Conservation (phyloP, 139 green algal genomes). For the Klebsormidium nitens region DNA sequence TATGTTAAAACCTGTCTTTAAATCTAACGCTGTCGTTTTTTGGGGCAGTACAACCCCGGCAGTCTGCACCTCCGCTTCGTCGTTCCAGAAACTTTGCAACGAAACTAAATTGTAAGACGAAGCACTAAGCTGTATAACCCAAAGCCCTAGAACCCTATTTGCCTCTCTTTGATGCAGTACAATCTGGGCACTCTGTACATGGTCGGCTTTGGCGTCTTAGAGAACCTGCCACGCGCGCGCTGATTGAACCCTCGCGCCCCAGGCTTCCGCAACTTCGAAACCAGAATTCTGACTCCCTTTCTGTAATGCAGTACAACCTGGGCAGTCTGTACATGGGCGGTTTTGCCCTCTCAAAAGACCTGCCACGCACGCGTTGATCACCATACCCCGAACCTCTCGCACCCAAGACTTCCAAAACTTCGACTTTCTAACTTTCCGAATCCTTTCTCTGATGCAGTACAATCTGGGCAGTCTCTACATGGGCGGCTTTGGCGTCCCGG, state of each 20-base stretch:
- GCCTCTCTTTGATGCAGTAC: no score
- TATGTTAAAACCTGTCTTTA: no score
- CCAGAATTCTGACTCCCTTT: conserved; percentile 31
- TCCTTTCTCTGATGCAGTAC: no score
- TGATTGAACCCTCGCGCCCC: conserved; percentile 14
- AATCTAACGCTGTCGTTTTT: no score
- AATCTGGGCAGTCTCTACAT: conserved; percentile 37
- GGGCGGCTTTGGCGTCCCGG: conserved; percentile 16
- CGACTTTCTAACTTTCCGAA: no score
- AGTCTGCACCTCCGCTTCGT: no score
- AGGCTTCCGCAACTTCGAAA: conserved; percentile 32
- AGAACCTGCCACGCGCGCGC: not conserved
- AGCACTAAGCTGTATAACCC: no score
- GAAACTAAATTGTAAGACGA: no score
- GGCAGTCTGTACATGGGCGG: conserved; percentile 30
- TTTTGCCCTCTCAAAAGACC: not conserved
- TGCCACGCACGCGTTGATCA: not conserved
- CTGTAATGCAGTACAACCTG: no score
- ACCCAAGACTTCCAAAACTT: conserved; percentile 31
- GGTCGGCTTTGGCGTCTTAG: conserved; percentile 15
- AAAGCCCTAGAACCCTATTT: conserved; percentile 29
- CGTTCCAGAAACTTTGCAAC: no score
- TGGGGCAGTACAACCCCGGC: no score
- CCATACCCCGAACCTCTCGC: conserved; percentile 15
- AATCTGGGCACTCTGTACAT: conserved; percentile 37